Base-by-base conservation (phyloP, 1,284 basidiomycete genomes). In the Thelephora terrestris region DNA sequence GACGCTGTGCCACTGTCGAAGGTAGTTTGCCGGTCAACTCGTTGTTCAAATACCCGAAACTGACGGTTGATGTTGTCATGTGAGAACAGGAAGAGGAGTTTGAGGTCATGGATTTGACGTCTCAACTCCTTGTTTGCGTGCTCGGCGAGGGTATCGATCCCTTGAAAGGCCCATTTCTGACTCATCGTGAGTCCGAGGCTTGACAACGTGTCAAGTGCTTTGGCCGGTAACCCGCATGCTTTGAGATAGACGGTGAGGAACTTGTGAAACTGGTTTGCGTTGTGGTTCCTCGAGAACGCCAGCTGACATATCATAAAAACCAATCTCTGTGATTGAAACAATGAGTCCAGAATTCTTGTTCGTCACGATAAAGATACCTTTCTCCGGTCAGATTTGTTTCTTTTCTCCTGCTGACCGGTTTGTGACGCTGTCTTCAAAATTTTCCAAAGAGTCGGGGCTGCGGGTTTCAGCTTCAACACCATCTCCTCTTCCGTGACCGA, bases 21-120 rank as follows among this genome's bases (percentile, higher is more conserved):
- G 21, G 64, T 54, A 16, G 53, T 57, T 45, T 64, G 50, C 44
- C 71, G 67, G 42, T 65, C 50, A 0, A 63, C 39, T 1, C 64
- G 56, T 46, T 70, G 67, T 0, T 64, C 65, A 52, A 64, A 69
- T 3, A 63, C 64, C 24, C 55, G 54, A 47, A 67, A 60, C 0
- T 64, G 55, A 5, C 70, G 47, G 24, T 68, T 62, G 47, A 70
- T 37, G 50, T 71, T 71, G 53, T 71, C 65, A 50, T 71, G 61
- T 2, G 61, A 58, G 4, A 64, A 54, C n/a, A 61, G 25, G 55
- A 57, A 63, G 14, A 65, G 61, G 7, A 53, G 21, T 2, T 24
- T 7, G 4, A 43, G 24, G 4, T 27, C 25, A 27, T 27, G 25
- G 25, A 27, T 27, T 9, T 27, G 25, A 27, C 25, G 9, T 9